A percentile compares a stretch with the other conserved stretches of the same genome.
Evolutionary conservation across 306 rosid genomes (phyloP).

Genomic region (Casuarina equisetifolia): DNA sequence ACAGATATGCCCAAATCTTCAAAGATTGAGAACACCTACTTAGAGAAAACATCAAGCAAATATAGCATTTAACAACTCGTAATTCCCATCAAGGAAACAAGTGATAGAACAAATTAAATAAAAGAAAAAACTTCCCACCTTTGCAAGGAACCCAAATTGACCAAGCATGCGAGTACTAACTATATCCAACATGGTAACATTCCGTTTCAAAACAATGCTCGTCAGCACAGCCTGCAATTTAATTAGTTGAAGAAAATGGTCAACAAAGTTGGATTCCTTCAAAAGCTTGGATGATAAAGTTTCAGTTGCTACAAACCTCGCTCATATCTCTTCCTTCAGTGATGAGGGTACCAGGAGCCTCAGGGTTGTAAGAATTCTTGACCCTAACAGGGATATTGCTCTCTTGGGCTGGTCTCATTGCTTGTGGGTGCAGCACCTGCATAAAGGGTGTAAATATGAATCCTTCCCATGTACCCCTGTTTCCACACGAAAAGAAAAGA

Average conservation of each 20-base stretch:
- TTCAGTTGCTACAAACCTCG: slow-evolving; percentile 55
- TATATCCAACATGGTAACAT: slow-evolving; percentile 96
- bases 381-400: slow-evolving; percentile 96
- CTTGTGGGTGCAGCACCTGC: slow-evolving; percentile 96
- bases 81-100: slow-evolving; percentile 10
- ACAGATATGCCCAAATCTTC: slow-evolving; percentile 88
- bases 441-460: slow-evolving; percentile 22
- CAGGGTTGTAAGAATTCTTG: slow-evolving; percentile 92
- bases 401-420: slow-evolving; percentile 99
- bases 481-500: not conserved
- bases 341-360: slow-evolving; percentile 94
- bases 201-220: slow-evolving; percentile 89
- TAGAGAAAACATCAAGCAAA: not conserved
- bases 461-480: not conserved
- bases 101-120: not conserved
- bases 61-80: not conserved
- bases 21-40: slow-evolving; percentile 83
- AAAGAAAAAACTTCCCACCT: slow-evolving; percentile 48
- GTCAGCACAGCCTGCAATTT: slow-evolving; percentile 77
- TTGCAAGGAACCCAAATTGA: slow-evolving; percentile 93
- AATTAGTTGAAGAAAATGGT: slow-evolving; percentile 28
- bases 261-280: slow-evolving; percentile 15
- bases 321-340: slow-evolving; percentile 82
- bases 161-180: slow-evolving; percentile 99
- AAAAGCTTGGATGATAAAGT: slow-evolving; percentile 18